Base-by-base conservation (phyloP, 2,329 filamentous ascomycete genomes). In the Fusarium tjaetaba region DNA sequence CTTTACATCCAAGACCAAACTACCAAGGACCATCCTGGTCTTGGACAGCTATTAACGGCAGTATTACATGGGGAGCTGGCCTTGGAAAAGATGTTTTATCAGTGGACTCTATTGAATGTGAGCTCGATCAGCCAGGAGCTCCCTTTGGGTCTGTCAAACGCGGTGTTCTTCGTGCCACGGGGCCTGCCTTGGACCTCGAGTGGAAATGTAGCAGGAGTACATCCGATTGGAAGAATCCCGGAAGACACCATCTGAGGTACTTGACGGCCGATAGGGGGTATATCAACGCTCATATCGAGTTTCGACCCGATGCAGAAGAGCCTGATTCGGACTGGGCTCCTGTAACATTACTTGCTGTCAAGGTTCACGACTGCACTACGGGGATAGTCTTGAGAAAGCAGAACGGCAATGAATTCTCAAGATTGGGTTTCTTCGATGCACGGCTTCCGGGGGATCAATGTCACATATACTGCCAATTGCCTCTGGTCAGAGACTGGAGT, bases 231-330 rank as follows among this genome's bases (percentile, higher is more conserved):
- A 20, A 2, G 15, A 13, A 20, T 4, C 9, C 11, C 2, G 5
- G 18, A 11, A 28, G 39, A 4, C 28, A 18, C 16, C 11, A 24
- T 5, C 7, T 45, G 4, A 45, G 39, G 4, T 28, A 45, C 15
- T 15, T 22, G 5, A 24, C 5, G 3, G 0, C 11, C 5, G 30
- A 8, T 28, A 11, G 20, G 1, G 15, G 0, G 0, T 34, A 45
- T 36, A 4, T 36, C 3, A 8, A 57, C 10, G n/a, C 26, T 2
- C 7, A 14, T 6, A 13, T 55, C 15, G 11, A 9, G 1, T 22
- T 41, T 16, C 7, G 8, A 10, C 36, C 38, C 2, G 36, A 41
- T 8, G 36, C 26, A 4, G 10, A 55, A 30, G 51, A 55, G 8
- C 15, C 26, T 18, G 34, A 41, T 6, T 20, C 28, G 2, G n/a